Evolutionary conservation across 345 rosid species (phyloP).

Genomic region (Eucalyptus fibrosa): DNA sequence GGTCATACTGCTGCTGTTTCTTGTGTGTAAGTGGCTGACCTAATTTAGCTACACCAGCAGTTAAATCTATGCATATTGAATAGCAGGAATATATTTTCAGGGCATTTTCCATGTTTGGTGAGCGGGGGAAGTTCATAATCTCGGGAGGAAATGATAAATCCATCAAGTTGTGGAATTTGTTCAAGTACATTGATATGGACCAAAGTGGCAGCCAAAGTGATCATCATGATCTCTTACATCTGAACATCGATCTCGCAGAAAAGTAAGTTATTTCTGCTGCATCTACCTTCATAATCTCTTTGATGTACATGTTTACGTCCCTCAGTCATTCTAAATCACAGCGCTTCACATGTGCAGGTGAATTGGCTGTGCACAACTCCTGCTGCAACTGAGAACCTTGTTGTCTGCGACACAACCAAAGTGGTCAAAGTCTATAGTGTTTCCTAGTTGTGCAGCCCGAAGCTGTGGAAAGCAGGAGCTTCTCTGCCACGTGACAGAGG

Average conservation of each 20-base stretch:
- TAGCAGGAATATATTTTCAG: neutral
- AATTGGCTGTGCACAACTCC: slow-evolving; percentile 94
- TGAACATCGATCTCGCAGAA: slow-evolving; percentile 50
- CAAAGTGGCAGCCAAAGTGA: slow-evolving; percentile 13
- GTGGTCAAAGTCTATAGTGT: slow-evolving; percentile 70
- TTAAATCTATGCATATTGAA: neutral
- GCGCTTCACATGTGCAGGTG: slow-evolving; percentile 27
- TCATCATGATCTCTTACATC: slow-evolving; percentile 26
- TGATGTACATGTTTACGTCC: neutral
- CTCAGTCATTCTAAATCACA: neutral
- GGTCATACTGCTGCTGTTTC: slow-evolving; percentile 89
- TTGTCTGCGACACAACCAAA: slow-evolving; percentile 85
- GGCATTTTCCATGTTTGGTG: slow-evolving; percentile 63
- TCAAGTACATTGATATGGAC: slow-evolving; percentile 22
- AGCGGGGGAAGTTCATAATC: slow-evolving; percentile 57
- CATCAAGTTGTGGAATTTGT: slow-evolving; percentile 70
- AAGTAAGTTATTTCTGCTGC: slow-evolving; percentile 21
- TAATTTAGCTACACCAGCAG: neutral
- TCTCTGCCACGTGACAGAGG: neutral
- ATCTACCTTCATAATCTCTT: neutral
- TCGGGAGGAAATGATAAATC: slow-evolving; percentile 89
- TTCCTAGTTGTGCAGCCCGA: neutral
- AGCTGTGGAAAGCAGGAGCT: neutral
- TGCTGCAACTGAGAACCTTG: slow-evolving; percentile 62
- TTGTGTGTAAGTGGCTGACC: slow-evolving; percentile 25